Evolutionary conservation across 108 stramenopile species (phyloP).

Genomic region (Conticribra weissflogii): DNA sequence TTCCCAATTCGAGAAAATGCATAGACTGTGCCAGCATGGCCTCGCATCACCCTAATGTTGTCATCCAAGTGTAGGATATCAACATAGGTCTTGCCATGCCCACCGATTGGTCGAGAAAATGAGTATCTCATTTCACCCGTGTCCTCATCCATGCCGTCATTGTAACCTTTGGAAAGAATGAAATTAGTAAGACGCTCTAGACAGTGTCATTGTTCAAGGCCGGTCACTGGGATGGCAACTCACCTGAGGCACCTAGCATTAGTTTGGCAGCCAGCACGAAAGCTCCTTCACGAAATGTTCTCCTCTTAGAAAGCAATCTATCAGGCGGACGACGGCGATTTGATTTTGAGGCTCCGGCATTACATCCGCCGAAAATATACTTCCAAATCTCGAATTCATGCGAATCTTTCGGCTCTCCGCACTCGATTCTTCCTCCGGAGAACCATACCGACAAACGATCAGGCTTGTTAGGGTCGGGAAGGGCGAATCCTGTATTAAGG

Average conservation of each 20-base stretch:
- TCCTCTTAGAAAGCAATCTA: constrained; percentile 23
- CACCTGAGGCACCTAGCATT: constrained; percentile 57
- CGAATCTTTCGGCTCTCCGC: constrained; percentile 51
- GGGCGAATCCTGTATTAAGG: constrained; percentile 34
- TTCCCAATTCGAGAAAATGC: constrained; percentile 9
- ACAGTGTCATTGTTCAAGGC: too few species aligned
- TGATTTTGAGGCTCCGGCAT: too few species aligned
- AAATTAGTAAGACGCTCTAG: too few species aligned
- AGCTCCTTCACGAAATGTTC: constrained; percentile 59
- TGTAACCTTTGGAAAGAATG: constrained; percentile 21
- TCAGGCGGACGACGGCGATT: too few species aligned
- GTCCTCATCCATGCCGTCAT: constrained; percentile 36
- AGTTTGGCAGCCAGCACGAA: constrained; percentile 59
- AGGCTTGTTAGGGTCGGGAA: constrained; percentile 62
- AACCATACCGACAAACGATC: constrained; percentile 70
- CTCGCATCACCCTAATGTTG: constrained; percentile 23
- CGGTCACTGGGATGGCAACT: too few species aligned
- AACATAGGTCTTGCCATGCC: constrained; percentile 64
- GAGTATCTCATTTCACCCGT: constrained; percentile 57
- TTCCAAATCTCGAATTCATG: constrained; percentile 55
- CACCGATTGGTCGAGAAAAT: constrained; percentile 65
- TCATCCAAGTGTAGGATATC: constrained; percentile 75
- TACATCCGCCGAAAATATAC: constrained; percentile 59
- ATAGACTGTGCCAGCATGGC: constrained; percentile 21
- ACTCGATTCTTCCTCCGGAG: constrained; percentile 59